Evolutionary conservation across 306 rosid species (phyloP), one percentile per base, ranked within the genome.

Genomic region (Cercis canadensis): DNA sequence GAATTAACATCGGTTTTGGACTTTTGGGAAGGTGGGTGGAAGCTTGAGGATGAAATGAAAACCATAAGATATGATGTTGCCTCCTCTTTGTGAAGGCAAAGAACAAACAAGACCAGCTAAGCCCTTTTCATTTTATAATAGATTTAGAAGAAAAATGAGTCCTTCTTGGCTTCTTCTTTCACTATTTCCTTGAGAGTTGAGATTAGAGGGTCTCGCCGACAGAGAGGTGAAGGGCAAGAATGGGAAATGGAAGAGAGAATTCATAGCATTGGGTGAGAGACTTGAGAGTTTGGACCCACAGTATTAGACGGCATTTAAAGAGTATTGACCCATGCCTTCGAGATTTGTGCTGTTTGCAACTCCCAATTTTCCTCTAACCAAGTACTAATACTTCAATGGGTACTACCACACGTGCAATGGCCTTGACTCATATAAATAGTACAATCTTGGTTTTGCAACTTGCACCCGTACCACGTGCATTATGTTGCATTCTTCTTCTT

Each of bases 1-100:
- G 53, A 52, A 65, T 45, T n/a, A 53, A 60, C 64, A 82, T 80
- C 41, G 80, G 77, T 80, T 78, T 75, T 64, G 81, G 73, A 70
- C 34, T 73, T 67, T 69, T 73, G 36, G 90, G 91, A 87, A 84
- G 86, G 92, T 89, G 87, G 59, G 92, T 81, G 87, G 90, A 89
- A 88, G 63, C 47, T 57, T 43, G 44, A 65, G 69, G 37, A 73
- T 69, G 34, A 71, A 75, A 59, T 61, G 21, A 70, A 70, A 57
- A 71, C 2, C 9, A 32, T 8, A 67, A 79, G 74, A 85, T 82
- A 78, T 46, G 80, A 50, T 37, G 78, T 87, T n/a, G 87, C 57
- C 70, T 65, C 70, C 84, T 74, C 60, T 44, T 75, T 80, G 58
- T 31, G 81, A 69, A 74, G 80, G 61, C 78, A 77, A 79, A 73